These are phyloP conservation scores for Raphanus raphanistrum DNA, from an alignment of 345 rosid genomes.

Conservation along the genomic window DNA sequence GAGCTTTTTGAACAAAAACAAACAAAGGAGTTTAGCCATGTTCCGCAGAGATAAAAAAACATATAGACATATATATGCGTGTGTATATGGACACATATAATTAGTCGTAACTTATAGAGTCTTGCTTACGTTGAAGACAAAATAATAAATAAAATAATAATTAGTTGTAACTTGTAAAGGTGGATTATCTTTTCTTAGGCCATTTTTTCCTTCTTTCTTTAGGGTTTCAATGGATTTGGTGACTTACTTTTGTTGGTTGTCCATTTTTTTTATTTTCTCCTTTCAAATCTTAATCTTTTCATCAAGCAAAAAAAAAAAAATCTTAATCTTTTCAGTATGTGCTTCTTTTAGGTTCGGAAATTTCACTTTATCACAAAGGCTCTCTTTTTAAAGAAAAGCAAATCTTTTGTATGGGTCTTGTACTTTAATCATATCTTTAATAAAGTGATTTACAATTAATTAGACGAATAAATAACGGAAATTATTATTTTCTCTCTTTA, in stretches of 20 bases:
- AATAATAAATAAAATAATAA: too few relatives aligned
- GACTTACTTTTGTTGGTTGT: conserved; percentile 41
- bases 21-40: conserved; percentile 11
- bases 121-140: too few relatives aligned
- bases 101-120: too few relatives aligned
- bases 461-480: conserved; percentile 4
- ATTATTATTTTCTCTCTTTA: conserved; percentile 3
- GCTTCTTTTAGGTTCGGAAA: conserved; percentile 34
- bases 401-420: conserved; percentile 39
- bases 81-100: not conserved
- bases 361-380: conserved; percentile 24
- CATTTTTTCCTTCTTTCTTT: conserved; percentile 23
- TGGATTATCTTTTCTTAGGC: conserved; percentile 29
- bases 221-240: conserved; percentile 47
- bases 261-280: conserved; percentile 16
- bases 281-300: conserved; percentile 36
- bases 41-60: not conserved
- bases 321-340: conserved; percentile 32
- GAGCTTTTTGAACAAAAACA: not conserved
- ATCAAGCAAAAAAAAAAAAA: not conserved
- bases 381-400: conserved; percentile 36
- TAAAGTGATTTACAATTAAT: conserved; percentile 46
- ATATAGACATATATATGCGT: not conserved
- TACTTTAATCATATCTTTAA: conserved; percentile 44
- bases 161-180: conserved; percentile 32